A percentile compares a stretch with the other conserved stretches of the same genome.
These are phyloP conservation scores for Trichoderma gracile DNA, from an alignment of 2,329 filamentous ascomycete species.

Conservation along the genomic window DNA sequence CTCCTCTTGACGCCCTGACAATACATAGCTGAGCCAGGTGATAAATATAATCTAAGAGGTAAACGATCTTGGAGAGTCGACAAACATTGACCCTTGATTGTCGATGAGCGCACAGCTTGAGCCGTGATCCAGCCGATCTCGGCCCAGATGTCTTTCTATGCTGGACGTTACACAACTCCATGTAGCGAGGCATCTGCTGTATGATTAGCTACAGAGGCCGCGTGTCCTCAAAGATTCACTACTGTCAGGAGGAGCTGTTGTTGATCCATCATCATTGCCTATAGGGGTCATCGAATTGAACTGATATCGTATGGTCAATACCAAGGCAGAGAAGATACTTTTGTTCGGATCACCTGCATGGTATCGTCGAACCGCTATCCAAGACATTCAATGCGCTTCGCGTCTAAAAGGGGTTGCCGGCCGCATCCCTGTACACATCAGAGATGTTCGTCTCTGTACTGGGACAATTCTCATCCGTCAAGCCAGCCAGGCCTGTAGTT, in stretches of 20 bases:
- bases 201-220: neutral
- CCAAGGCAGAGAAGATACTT: neutral
- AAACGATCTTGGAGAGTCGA: neutral
- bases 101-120: no score
- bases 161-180: neutral
- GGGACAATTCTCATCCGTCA: neutral
- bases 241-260: no score
- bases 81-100: no score
- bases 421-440: neutral
- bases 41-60: neutral
- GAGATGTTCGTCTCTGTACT: neutral
- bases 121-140: neutral
- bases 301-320: neutral
- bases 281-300: no score
- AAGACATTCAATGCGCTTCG: neutral
- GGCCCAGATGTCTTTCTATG: neutral
- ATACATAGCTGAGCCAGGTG: neutral
- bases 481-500: neutral
- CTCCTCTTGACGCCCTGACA: neutral
- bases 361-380: neutral
- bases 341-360: neutral
- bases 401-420: neutral
- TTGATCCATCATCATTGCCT: neutral
- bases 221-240: neutral
- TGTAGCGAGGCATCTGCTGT: neutral